A percentile compares a stretch with the other conserved stretches of the same genome.
Evolutionary conservation across 345 rosid genomes (phyloP).

Genomic region (Gossypium ekmanianum): DNA sequence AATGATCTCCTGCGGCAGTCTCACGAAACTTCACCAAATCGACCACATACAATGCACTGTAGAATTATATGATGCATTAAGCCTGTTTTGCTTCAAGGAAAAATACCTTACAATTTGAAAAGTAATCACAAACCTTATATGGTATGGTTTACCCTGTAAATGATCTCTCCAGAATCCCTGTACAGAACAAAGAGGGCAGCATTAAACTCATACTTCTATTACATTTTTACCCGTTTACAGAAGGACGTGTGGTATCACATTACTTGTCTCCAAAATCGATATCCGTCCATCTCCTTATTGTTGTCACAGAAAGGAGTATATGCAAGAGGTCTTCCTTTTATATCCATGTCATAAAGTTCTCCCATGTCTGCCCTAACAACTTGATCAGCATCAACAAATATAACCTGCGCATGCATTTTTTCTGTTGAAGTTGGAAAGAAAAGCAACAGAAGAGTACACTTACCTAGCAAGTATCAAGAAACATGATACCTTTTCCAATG

Average conservation of each 20-base stretch:
- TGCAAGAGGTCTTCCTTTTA: conserved; percentile 97
- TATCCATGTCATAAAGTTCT: conserved; percentile 94
- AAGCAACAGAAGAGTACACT: background rate
- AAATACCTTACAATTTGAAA: background rate
- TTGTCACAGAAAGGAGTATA: conserved; percentile 98
- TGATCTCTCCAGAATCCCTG: conserved; percentile 99
- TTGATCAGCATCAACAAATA: conserved; percentile 99
- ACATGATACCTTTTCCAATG: conserved; percentile 75
- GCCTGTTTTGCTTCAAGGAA: conserved; percentile 11
- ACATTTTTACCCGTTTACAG: background rate
- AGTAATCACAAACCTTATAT: conserved; percentile 67
- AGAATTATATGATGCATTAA: conserved; percentile 24
- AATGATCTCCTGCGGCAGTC: conserved; percentile 97
- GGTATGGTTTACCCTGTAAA: conserved; percentile 85
- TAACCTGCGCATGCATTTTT: conserved; percentile 31
- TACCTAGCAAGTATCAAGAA: conserved; percentile 10
- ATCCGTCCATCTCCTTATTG: conserved; percentile 98
- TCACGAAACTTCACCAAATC: conserved; percentile 90
- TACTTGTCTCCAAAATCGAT: conserved; percentile 97
- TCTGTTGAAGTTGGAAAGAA: background rate
- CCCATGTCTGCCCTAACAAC: conserved; percentile 94
- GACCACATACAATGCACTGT: conserved; percentile 93
- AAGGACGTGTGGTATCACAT: background rate
- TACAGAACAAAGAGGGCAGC: conserved; percentile 15
- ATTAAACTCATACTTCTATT: background rate